phyloP scores from a whole-genome alignment of 2,329 filamentous ascomycete genomes.

The Talaromyces sp. region DNA sequence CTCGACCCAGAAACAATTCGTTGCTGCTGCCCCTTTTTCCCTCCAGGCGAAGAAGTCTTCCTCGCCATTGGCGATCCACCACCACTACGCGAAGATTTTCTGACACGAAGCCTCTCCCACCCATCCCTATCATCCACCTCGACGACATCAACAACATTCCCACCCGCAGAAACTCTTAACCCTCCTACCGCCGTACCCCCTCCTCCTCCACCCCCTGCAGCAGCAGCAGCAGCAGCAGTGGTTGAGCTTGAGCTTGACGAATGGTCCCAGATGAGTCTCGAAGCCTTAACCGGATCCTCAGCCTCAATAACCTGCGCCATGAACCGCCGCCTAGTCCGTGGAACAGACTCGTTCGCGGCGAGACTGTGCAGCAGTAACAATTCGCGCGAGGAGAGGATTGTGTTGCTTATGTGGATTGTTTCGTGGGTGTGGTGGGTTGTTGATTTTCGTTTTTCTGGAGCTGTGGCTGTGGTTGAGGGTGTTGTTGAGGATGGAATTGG shows the following conservation, averaged over 20 bases:
- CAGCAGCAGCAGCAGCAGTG: too few relatives aligned
- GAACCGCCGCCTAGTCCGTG: conserved; percentile 40
- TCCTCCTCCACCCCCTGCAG: background rate
- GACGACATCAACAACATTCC: conserved; percentile 12
- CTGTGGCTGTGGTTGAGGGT: conserved; percentile 3
- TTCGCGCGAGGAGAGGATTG: conserved; percentile 41
- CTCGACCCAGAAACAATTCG: background rate
- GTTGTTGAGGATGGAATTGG: conserved; percentile 16
- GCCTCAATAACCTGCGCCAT: conserved; percentile 36
- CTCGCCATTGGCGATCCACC: background rate
- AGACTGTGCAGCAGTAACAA: conserved; percentile 42
- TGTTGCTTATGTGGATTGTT: conserved; percentile 38
- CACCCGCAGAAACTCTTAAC: background rate
- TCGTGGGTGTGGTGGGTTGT: conserved; percentile 28
- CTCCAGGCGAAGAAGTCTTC: background rate
- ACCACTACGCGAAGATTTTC: background rate
- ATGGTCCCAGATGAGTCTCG: background rate
- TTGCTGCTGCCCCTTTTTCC: background rate
- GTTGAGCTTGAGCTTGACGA: background rate
- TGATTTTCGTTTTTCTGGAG: background rate
- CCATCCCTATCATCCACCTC: conserved; percentile 10
- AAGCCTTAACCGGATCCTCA: conserved; percentile 25
- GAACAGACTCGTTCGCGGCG: conserved; percentile 36
- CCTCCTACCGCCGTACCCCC: background rate
- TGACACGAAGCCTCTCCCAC: background rate